Conservation (phyloP, 2,329 filamentous ascomycete genomes). For the Zarea fungicola region DNA sequence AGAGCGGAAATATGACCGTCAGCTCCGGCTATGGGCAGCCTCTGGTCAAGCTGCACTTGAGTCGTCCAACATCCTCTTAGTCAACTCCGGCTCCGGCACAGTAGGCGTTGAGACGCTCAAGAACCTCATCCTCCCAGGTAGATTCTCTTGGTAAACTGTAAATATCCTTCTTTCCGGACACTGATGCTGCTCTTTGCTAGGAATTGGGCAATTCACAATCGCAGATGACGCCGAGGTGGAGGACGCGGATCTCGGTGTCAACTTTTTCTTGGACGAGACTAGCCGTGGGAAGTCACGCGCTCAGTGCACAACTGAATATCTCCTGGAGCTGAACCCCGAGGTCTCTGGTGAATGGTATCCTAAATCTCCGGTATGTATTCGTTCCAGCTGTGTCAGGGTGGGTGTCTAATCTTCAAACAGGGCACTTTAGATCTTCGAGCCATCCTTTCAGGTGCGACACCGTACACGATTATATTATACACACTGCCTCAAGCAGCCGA, state of each 20-base stretch:
- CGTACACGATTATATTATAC: slow-evolving; percentile 52
- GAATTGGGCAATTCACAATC: slow-evolving; percentile 88
- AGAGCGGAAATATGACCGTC: slow-evolving; percentile 83
- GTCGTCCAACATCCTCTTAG: slow-evolving; percentile 80
- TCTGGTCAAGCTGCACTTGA: slow-evolving; percentile 87
- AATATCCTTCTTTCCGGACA: background rate
- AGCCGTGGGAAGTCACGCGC: slow-evolving; percentile 74
- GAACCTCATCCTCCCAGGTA: slow-evolving; percentile 89
- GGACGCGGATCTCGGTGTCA: slow-evolving; percentile 83
- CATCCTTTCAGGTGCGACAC: slow-evolving; percentile 34
- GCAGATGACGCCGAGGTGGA: slow-evolving; percentile 73
- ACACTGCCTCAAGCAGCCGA: slow-evolving; percentile 43
- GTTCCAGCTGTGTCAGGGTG: background rate
- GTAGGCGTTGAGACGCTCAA: slow-evolving; percentile 89
- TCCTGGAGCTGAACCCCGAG: slow-evolving; percentile 89
- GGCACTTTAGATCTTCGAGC: slow-evolving; percentile 31
- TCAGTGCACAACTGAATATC: slow-evolving; percentile 67
- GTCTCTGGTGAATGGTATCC: slow-evolving; percentile 71
- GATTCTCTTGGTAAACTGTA: slow-evolving; percentile 17
- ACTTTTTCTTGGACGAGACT: slow-evolving; percentile 87
- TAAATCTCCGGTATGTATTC: slow-evolving; percentile 35
- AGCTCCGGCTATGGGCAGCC: slow-evolving; percentile 91
- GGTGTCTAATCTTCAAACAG: slow-evolving; percentile 17
- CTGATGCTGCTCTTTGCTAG: slow-evolving; percentile 31
- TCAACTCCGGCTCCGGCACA: slow-evolving; percentile 83